These are phyloP conservation scores for Phytomonas sp. DNA, from an alignment of 208 protist genomes.

Conservation along the genomic window DNA sequence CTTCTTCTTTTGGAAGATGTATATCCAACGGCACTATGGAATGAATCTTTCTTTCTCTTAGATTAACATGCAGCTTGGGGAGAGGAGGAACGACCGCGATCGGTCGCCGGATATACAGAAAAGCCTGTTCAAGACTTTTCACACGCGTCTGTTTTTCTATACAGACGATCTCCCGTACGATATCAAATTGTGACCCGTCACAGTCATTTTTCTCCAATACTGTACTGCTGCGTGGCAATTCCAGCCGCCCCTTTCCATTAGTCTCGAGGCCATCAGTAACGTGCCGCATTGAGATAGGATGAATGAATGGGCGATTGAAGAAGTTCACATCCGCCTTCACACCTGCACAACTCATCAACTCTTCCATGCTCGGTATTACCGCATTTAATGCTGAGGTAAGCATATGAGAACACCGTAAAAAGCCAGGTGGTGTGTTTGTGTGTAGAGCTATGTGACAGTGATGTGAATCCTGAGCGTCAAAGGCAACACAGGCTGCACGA, in stretches of 20 bases:
- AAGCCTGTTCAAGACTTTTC: slow-evolving; percentile 13
- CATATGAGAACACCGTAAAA: slow-evolving; percentile 42
- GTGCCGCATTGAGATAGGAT: background rate
- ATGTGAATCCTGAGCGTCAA: slow-evolving; percentile 41
- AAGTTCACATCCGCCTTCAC: slow-evolving; percentile 36
- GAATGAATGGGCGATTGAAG: slow-evolving; percentile 24
- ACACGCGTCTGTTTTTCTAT: background rate
- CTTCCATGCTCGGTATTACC: slow-evolving; percentile 27
- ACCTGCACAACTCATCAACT: slow-evolving; percentile 25
- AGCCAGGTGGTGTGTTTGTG: slow-evolving; percentile 50
- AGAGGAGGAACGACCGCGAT: slow-evolving; percentile 27
- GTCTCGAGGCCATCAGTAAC: background rate
- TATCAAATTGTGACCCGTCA: background rate
- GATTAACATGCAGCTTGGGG: background rate
- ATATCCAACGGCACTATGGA: background rate
- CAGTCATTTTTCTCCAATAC: background rate
- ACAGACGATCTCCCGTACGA: background rate
- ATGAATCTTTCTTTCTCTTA: background rate
- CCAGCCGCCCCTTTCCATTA: background rate
- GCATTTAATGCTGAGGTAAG: slow-evolving; percentile 62
- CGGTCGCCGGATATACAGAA: slow-evolving; percentile 13
- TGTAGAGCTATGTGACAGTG: slow-evolving; percentile 69
- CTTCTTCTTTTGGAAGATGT: slow-evolving; percentile 13
- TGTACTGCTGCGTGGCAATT: background rate
- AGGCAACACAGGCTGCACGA: slow-evolving; percentile 40